Base-by-base conservation (phyloP, 371 early-diverging fungal genomes). In the Mortierella sp. region DNA sequence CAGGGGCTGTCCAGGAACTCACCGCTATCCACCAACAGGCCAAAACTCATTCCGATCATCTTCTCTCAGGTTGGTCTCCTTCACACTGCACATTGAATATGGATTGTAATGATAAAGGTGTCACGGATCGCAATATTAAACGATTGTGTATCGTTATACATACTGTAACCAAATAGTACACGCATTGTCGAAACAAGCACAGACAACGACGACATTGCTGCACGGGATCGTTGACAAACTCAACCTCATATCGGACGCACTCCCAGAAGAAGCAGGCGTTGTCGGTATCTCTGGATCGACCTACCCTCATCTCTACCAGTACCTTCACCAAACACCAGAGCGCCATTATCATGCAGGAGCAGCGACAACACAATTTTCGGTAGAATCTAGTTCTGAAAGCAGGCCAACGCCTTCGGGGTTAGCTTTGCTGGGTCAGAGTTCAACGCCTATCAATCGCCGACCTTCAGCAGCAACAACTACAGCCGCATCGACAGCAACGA, bases 181-280 rank as follows among this genome's bases (percentile, higher is more conserved):
- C 31, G 80, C 80, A 2, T 16, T 80, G 29, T 44, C 73, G 34
- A 80, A 80, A 29, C 80, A 80, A 31, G 76, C 80, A 4, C 44
- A 66, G 22, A 68, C 73, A 11, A 80, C 76, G 16, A 70, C 69
- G 11, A 45, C 52, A 31, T 34, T 76, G 13, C 47, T 80, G 9
- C 76, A 76, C 53, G 73, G 70, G 9, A 80, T 80, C 13, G 37
- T 80, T 14, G 70, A 73, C n/a, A 80, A 76, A 64, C 55, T 76
- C 37, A 37, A 29, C 6, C 16, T 43, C 47, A 73, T 80, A 26
- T 65, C 70, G 5, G 53, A 72, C 9, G 11, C 37, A 14, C 45
- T 80, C 11, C 58, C 68, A 10, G 63, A 53, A 34, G 77, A 76
- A 13, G 45, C 53, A 47, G 64, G 37, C 9, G 41, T 10, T 7